A percentile compares a stretch with the other conserved stretches of the same genome.
phyloP scores from a whole-genome alignment of 257 asterid genomes.

The Buddleja alternifolia region DNA sequence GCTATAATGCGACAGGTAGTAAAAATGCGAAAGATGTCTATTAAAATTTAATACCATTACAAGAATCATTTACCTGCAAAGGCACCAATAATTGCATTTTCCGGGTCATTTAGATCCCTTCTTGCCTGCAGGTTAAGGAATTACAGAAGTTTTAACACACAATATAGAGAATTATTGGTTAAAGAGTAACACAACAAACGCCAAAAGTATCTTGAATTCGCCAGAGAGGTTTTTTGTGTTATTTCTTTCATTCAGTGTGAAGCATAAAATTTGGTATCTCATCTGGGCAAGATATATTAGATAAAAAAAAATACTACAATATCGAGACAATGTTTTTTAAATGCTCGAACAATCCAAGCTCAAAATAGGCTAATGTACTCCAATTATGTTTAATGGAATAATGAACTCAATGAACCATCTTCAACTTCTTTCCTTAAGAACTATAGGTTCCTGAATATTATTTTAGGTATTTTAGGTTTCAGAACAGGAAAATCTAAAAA shows the following conservation, averaged over 20 bases:
- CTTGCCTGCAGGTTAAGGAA: constrained; percentile 48
- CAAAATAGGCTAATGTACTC: no score
- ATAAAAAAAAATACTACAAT: no score
- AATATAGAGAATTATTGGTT: not conserved
- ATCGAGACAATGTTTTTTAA: not conserved
- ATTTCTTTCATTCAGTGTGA: not conserved
- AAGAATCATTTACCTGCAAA: constrained; percentile 55
- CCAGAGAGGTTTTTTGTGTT: not conserved
- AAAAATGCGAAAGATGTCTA: not conserved
- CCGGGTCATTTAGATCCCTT: constrained; percentile 66
- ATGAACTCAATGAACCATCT: no score
- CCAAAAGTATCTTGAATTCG: not conserved
- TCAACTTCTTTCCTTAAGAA: no score
- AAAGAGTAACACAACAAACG: not conserved
- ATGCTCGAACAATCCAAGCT: not conserved
- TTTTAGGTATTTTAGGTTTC: no score
- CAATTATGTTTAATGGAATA: no score
- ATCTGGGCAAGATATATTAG: not conserved
- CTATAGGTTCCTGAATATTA: no score
- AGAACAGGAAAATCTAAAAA: no score
- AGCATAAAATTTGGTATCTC: not conserved
- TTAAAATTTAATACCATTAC: not conserved
- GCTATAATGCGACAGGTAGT: not conserved
- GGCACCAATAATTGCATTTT: constrained; percentile 73
- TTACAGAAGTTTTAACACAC: constrained; percentile 4